Base-by-base conservation (phyloP, 257 asterid species). In the Prunella vulgaris region DNA sequence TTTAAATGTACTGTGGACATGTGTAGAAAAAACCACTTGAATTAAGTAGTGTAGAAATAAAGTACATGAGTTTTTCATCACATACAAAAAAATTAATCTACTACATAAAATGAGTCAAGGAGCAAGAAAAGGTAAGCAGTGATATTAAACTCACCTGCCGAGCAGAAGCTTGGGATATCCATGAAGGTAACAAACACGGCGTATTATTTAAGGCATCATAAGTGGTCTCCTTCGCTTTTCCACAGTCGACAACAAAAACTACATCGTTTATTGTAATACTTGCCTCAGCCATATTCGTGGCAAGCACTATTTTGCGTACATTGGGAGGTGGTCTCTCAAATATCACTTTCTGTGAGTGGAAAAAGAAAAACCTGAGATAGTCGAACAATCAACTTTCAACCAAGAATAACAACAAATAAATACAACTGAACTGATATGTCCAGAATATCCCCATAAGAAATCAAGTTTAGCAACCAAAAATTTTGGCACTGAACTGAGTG, bases 281-380 rank as follows among this genome's bases (percentile, higher is more conserved):
- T 66, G 99, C 99, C 85, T 93, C 99, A 1, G 99, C 99, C 99
- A 93, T 93, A 80, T 93, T 93, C 13, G 99, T 93, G 66, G 99
- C 97, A 74, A 93, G 97, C 67, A 93, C 83, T 60, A 93, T 86
- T 80, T 90, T 93, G 78, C 97, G 99, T 61, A 90, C 87, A 85
- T 93, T 93, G 42, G 87, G 86, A 72, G 96, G 96, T 70, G 99
- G 80, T 77, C 78, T 87, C 83, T 90, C 99, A 77, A 93, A 93
- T 82, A 93, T 91, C 84, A 93, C 93, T 93, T 80, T 93, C 98
- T 93, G 88, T 63, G 54, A 65, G 66, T 53, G 48, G 21, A 15
- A 13, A 13, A 68, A 54, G 6, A 78, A 74, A 66, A 42, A 58
- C 24, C n/a, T 64, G 9, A 56, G 66, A 61, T 64, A 58, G 72